Evolutionary conservation across 768 basidiomycete species (phyloP).

Genomic region (Rhodotorula toruloides): DNA sequence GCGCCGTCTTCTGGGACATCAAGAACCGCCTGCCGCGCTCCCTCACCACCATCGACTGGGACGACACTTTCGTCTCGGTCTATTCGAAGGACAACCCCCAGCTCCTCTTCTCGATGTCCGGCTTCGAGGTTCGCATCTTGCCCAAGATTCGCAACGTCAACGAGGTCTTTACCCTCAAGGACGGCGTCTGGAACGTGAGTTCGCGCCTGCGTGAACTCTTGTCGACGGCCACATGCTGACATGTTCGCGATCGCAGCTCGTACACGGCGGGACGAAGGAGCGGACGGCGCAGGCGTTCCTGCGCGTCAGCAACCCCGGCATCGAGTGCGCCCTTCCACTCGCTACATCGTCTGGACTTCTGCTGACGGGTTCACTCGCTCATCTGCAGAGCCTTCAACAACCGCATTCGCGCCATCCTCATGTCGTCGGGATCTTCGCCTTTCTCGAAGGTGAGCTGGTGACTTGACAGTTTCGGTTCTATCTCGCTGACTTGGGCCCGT

Average conservation of each 20-base stretch:
- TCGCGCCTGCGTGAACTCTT: neutral
- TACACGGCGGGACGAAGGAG: constrained; percentile 95
- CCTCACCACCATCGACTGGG: constrained; percentile 98
- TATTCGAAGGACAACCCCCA: constrained; percentile 98
- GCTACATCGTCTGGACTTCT: neutral
- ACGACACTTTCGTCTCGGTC: constrained; percentile 60
- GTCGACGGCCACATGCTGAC: constrained; percentile 36
- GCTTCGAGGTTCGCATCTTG: constrained; percentile 96
- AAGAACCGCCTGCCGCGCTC: constrained; percentile 93
- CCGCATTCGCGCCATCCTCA: constrained; percentile 74
- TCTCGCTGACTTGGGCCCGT: constrained; percentile 50
- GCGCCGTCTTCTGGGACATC: constrained; percentile 99
- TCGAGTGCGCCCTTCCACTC: neutral
- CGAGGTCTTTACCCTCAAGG: constrained; percentile 73
- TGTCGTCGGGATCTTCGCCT: constrained; percentile 97
- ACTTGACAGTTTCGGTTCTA: constrained; percentile 49
- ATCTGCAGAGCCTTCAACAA: constrained; percentile 67
- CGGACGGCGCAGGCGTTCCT: constrained; percentile 96
- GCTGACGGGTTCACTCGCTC: neutral
- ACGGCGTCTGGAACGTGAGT: constrained; percentile 8
- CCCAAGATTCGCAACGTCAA: constrained; percentile 93
- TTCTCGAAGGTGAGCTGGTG: constrained; percentile 75
- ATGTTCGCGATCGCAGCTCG: constrained; percentile 64
- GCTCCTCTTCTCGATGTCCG: constrained; percentile 93
- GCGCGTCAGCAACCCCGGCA: constrained; percentile 71